Evolutionary conservation across 345 rosid genomes (phyloP).

Genomic region (Populus deltoides): DNA sequence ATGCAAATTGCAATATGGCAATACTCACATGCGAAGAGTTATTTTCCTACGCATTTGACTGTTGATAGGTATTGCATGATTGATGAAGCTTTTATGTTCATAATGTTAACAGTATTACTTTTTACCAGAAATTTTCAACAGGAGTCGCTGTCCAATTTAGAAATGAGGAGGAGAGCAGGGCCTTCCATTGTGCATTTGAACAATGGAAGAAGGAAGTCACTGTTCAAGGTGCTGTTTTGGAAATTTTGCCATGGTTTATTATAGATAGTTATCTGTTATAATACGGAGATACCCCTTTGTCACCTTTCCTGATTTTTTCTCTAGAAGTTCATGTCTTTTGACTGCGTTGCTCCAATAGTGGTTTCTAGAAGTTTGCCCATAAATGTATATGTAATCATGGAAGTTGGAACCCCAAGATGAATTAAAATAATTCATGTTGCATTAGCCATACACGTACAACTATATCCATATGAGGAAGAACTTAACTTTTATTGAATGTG

Average conservation of each 20-base stretch:
- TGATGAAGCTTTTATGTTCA: conserved; percentile 9
- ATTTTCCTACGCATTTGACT: no score
- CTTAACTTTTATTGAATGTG: neutral
- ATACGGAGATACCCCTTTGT: neutral
- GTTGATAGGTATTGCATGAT: neutral
- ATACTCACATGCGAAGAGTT: neutral
- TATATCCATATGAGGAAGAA: neutral
- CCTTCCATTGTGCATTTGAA: conserved; percentile 74
- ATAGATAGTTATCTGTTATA: neutral
- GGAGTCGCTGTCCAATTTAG: conserved; percentile 63
- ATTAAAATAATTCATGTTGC: neutral
- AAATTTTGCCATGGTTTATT: conserved; percentile 19
- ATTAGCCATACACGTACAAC: neutral
- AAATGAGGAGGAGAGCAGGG: conserved; percentile 71
- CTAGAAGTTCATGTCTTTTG: neutral
- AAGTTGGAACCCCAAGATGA: neutral
- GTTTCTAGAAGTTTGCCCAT: neutral
- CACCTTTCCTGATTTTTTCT: neutral
- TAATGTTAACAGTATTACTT: conserved; percentile 24
- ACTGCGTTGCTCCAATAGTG: neutral
- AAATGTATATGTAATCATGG: neutral
- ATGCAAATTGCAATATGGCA: neutral
- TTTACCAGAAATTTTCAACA: conserved; percentile 66
- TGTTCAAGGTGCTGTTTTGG: conserved; percentile 58
- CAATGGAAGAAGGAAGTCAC: conserved; percentile 65